phyloP scores from a whole-genome alignment of 257 asterid genomes.

The Scutellaria baicalensis region DNA sequence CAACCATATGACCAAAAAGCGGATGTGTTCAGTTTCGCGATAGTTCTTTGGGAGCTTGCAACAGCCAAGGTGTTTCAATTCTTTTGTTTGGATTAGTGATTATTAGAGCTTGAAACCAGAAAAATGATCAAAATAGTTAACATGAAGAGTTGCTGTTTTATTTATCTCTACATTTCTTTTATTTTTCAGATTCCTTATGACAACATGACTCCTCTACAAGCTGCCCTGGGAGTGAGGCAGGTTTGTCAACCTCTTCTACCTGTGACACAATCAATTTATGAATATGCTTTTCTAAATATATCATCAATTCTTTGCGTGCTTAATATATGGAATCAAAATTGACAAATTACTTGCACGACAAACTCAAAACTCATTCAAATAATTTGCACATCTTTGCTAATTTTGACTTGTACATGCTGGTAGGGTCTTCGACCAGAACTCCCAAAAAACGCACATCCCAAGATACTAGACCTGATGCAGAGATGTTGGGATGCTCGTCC shows the following conservation, averaged over 20 bases:
- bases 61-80: slow-evolving; percentile 57
- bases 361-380: too few species aligned
- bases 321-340: not conserved
- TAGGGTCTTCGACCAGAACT: slow-evolving; percentile 92
- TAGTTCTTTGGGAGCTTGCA: slow-evolving; percentile 93
- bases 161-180: not conserved
- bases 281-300: not conserved
- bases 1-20: slow-evolving; percentile 91
- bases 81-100: not conserved
- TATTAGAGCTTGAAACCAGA: slow-evolving; percentile 2
- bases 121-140: not conserved
- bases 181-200: slow-evolving; percentile 72
- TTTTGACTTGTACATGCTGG: not conserved
- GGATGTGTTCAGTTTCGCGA: slow-evolving; percentile 85
- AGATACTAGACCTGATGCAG: slow-evolving; percentile 63
- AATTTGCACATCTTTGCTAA: too few species aligned
- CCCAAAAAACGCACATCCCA: slow-evolving; percentile 60
- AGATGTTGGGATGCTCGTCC: slow-evolving; percentile 81
- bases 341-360: not conserved
- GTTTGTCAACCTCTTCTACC: slow-evolving; percentile 29
- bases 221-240: slow-evolving; percentile 89
- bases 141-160: not conserved
- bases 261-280: not conserved
- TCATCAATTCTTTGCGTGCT: not conserved
- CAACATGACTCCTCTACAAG: slow-evolving; percentile 74